phyloP scores from a whole-genome alignment of 805 yeast genomes.

The Candida fluviatilis region DNA sequence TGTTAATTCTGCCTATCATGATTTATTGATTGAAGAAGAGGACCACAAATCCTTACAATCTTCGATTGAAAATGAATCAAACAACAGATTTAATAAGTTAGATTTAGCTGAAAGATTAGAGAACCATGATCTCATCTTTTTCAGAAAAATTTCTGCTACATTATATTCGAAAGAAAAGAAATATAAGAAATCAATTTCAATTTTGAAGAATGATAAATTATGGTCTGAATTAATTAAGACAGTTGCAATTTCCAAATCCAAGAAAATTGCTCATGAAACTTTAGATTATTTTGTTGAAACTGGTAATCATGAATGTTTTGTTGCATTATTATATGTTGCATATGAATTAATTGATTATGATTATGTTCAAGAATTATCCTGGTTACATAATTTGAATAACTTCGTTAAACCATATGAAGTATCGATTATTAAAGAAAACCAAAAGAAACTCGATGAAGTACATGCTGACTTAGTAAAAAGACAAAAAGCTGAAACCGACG shows the following conservation, averaged over 20 bases:
- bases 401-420: constrained; percentile 91
- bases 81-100: constrained; percentile 87
- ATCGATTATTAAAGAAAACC: constrained; percentile 77
- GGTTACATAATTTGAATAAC: constrained; percentile 83
- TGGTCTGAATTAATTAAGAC: constrained; percentile 95
- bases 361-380: constrained; percentile 80
- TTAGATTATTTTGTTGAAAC: constrained; percentile 91
- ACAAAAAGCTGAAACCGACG: constrained; percentile 50
- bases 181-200: constrained; percentile 82
- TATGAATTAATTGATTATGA: constrained; percentile 79
- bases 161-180: constrained; percentile 92
- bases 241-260: constrained; percentile 74
- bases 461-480: constrained; percentile 69
- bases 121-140: constrained; percentile 84
- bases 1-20: constrained; percentile 94
- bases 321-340: constrained; percentile 82
- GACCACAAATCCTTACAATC: constrained; percentile 87
- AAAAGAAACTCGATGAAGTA: constrained; percentile 58
- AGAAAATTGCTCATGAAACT: constrained; percentile 83
- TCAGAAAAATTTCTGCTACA: constrained; percentile 94
- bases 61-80: constrained; percentile 71
- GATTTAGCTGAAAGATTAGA: constrained; percentile 92
- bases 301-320: constrained; percentile 92
- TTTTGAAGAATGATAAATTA: constrained; percentile 85
- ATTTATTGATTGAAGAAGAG: constrained; percentile 91